Conservation (phyloP, 163 green algal species). For the Volvox carteri region DNA sequence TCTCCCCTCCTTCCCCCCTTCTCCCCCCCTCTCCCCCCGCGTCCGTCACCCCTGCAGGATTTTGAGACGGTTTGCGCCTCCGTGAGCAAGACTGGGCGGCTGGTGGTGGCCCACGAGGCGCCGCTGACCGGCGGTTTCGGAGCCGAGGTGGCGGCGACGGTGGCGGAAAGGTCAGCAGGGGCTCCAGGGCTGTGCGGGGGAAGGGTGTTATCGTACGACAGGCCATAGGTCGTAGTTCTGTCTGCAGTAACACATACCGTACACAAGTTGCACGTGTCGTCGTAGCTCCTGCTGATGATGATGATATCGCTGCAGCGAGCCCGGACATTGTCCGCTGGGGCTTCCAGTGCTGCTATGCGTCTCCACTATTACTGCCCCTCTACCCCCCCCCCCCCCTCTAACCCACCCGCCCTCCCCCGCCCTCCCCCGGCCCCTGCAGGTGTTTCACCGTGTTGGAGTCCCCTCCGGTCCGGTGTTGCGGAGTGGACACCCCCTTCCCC, state of each 20-base stretch:
- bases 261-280: too few relatives aligned
- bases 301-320: not conserved
- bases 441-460: conserved; percentile 84
- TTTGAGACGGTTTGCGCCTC: conserved; percentile 76
- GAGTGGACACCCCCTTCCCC: conserved; percentile 94
- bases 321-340: too few relatives aligned
- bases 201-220: too few relatives aligned
- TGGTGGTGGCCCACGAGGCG: conserved; percentile 95
- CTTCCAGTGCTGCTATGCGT: too few relatives aligned
- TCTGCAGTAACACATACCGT: too few relatives aligned
- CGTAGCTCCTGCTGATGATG: too few relatives aligned
- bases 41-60: conserved; percentile 64
- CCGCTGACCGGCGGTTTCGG: conserved; percentile 92
- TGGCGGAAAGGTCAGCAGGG: conserved; percentile 1
- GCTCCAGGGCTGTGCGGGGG: not conserved
- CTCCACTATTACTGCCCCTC: too few relatives aligned
- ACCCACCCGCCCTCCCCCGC: too few relatives aligned
- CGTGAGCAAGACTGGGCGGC: conserved; percentile 87
- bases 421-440: conserved; percentile 41
- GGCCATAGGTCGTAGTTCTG: too few relatives aligned
- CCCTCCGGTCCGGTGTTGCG: conserved; percentile 81
- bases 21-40: not conserved
- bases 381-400: too few relatives aligned
- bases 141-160: conserved; percentile 84
- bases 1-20: not conserved